Conservation (phyloP, 2,329 filamentous ascomycete species). For the Diaporthe batatas region DNA sequence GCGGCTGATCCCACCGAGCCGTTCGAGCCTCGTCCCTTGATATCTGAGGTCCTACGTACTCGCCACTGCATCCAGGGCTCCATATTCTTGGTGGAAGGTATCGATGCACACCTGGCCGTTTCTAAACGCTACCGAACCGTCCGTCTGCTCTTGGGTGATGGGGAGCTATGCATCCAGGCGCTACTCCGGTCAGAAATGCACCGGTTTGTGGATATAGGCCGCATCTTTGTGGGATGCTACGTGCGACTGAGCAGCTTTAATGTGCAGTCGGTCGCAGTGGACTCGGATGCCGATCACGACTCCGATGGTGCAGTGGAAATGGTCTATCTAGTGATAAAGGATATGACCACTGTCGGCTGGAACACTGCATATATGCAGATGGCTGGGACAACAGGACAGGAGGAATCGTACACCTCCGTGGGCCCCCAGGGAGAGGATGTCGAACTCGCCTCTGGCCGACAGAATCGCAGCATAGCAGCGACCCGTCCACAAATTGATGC, state of each 20-base stretch:
- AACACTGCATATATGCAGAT: constrained; percentile 56
- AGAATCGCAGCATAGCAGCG: not conserved
- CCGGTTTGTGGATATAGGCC: constrained; percentile 59
- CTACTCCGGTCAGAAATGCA: constrained; percentile 62
- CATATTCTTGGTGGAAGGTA: constrained; percentile 60
- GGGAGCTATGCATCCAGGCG: constrained; percentile 67
- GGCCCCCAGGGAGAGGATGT: not conserved
- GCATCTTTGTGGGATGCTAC: constrained; percentile 63
- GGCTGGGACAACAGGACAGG: constrained; percentile 29
- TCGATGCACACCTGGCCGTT: constrained; percentile 42
- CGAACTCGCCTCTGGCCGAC: not conserved
- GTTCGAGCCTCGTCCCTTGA: constrained; percentile 55
- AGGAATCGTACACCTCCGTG: not conserved
- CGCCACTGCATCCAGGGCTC: constrained; percentile 61
- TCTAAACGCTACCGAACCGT: constrained; percentile 57
- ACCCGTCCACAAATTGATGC: not conserved
- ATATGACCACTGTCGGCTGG: constrained; percentile 63
- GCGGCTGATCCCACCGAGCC: constrained; percentile 46
- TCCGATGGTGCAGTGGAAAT: constrained; percentile 46
- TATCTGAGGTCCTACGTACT: constrained; percentile 63
- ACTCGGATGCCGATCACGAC: constrained; percentile 41
- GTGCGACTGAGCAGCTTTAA: constrained; percentile 60
- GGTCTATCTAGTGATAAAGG: constrained; percentile 61
- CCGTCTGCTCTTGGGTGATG: constrained; percentile 65
- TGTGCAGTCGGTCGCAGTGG: constrained; percentile 46